Conservation (phyloP, 352 stramenopile genomes). For the Globisporangium paroecandrum region DNA sequence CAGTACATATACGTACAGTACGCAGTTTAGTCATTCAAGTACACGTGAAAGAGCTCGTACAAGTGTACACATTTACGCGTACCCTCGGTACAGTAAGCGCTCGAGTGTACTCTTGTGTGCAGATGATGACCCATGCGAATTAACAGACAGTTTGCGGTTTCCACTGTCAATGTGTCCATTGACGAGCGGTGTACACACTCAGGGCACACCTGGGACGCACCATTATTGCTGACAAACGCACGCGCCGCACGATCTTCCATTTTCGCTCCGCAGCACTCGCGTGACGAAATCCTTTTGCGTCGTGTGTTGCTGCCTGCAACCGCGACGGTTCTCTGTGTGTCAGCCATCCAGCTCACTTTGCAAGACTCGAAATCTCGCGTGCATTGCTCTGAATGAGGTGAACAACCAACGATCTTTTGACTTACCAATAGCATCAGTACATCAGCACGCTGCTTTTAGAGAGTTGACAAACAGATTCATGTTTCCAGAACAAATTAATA, state of each 20-base stretch:
- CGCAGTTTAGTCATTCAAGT: neutral
- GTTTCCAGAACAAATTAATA: too few relatives aligned
- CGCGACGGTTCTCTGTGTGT: too few relatives aligned
- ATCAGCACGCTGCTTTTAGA: neutral
- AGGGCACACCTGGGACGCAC: neutral
- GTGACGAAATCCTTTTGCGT: neutral
- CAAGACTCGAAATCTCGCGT: neutral
- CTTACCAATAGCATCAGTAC: neutral
- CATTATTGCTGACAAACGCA: neutral
- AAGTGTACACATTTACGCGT: neutral
- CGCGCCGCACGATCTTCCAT: neutral
- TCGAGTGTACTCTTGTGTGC: neutral
- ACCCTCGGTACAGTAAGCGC: neutral
- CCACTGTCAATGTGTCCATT: neutral
- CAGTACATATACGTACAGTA: neutral
- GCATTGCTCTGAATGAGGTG: neutral
- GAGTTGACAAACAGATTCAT: too few relatives aligned
- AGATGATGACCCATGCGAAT: neutral
- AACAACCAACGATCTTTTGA: neutral
- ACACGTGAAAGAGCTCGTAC: too few relatives aligned
- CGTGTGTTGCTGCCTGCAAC: neutral
- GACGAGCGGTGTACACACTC: neutral
- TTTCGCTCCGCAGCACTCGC: neutral
- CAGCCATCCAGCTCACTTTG: neutral
- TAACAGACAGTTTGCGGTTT: neutral